Conservation (phyloP, 2,329 filamentous ascomycete genomes). For the Penicillium sumatraense region DNA sequence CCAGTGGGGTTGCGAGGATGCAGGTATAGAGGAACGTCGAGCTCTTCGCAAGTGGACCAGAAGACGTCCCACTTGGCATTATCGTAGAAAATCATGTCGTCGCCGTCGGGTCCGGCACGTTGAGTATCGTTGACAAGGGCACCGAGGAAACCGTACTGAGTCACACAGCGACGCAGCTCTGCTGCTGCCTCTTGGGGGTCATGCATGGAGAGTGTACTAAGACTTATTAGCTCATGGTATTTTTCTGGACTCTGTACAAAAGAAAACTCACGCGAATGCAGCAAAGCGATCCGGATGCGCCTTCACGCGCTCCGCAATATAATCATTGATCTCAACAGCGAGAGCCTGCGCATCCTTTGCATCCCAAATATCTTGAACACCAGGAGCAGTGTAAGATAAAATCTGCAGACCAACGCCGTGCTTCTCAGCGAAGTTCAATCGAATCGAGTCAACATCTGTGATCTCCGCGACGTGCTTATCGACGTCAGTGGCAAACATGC, state of each 20-base stretch:
- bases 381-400: constrained; percentile 54
- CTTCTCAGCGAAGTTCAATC: constrained; percentile 49
- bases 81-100: constrained; percentile 69
- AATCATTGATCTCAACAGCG: constrained; percentile 54
- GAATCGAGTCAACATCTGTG: constrained; percentile 50
- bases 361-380: constrained; percentile 54
- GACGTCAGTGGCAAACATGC: constrained; percentile 62
- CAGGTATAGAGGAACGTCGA: constrained; percentile 68
- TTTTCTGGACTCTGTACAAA: not conserved
- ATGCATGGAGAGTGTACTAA: constrained; percentile 46
- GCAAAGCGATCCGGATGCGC: constrained; percentile 48
- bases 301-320: constrained; percentile 50
- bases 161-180: constrained; percentile 55
- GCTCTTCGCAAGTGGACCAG: constrained; percentile 62
- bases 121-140: constrained; percentile 67
- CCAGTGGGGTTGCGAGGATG: constrained; percentile 65
- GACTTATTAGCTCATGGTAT: not conserved
- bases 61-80: constrained; percentile 61
- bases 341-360: constrained; percentile 49
- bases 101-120: constrained; percentile 61
- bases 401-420: constrained; percentile 55
- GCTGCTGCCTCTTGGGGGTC: constrained; percentile 44
- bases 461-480: constrained; percentile 64
- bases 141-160: constrained; percentile 64
- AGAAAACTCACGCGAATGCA: constrained; percentile 44